Evolutionary conservation across 768 basidiomycete species (phyloP).

Genomic region (Piloderma croceum): DNA sequence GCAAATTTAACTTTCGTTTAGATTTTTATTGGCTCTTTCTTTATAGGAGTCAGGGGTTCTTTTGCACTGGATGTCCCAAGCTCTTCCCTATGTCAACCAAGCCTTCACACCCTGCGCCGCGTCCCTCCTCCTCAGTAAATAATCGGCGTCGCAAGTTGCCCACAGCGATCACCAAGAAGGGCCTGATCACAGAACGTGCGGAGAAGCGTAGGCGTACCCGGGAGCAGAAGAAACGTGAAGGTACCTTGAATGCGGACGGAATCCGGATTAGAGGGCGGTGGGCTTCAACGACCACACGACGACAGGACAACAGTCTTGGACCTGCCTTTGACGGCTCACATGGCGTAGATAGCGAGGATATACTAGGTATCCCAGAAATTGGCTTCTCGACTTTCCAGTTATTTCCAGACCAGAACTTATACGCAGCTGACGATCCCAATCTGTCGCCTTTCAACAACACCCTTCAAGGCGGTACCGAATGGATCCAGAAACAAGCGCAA

Average conservation of each 20-base stretch:
- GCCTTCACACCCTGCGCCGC: conserved; percentile 35
- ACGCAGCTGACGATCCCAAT: conserved; percentile 43
- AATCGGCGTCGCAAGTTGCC: conserved; percentile 31
- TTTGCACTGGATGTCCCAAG: conserved; percentile 53
- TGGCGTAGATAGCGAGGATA: conserved; percentile 65
- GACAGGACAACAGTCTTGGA: conserved; percentile 41
- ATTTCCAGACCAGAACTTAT: conserved; percentile 64
- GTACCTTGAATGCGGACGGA: conserved; percentile 30
- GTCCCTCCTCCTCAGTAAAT: conserved; percentile 36
- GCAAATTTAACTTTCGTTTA: not conserved
- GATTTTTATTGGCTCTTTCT: conserved; percentile 2
- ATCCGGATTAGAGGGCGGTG: conserved; percentile 56
- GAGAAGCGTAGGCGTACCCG: conserved; percentile 42
- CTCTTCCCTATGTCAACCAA: conserved; percentile 36
- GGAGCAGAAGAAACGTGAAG: conserved; percentile 28
- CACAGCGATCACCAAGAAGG: conserved; percentile 40
- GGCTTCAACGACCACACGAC: conserved; percentile 48
- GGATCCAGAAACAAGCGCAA: conserved; percentile 49
- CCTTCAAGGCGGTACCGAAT: conserved; percentile 44
- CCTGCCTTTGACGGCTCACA: conserved; percentile 55
- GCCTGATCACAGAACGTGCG: conserved; percentile 44
- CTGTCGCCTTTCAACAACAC: conserved; percentile 48
- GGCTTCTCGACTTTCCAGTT: conserved; percentile 56
- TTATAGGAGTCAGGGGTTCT: conserved; percentile 48
- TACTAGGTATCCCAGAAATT: conserved; percentile 50